A percentile compares a stretch with the other conserved stretches of the same genome.
Conservation (phyloP, 164 flowering plant genomes). For the Akebia trifoliata region DNA sequence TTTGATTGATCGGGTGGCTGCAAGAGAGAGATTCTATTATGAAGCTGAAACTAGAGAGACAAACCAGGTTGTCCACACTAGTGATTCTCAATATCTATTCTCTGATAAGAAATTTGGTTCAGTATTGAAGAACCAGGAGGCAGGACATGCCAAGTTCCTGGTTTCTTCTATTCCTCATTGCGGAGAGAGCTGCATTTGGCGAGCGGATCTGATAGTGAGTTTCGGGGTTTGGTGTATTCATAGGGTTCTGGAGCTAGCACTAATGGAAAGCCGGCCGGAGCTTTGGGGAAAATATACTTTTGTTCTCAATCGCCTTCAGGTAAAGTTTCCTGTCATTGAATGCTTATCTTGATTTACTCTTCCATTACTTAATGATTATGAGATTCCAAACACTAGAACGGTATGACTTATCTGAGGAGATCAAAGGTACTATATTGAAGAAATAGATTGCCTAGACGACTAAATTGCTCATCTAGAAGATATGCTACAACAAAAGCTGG, state of each 20-base stretch:
- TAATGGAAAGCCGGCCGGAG: slow-evolving; percentile 99
- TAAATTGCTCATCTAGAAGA: not conserved
- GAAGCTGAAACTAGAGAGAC: slow-evolving; percentile 63
- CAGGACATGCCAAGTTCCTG: slow-evolving; percentile 20
- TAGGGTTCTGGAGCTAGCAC: slow-evolving; percentile 77
- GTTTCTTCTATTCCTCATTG: slow-evolving; percentile 65
- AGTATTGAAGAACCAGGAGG: slow-evolving; percentile 37
- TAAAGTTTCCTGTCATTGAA: slow-evolving; percentile 22
- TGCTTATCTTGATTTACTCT: not conserved
- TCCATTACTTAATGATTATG: not conserved
- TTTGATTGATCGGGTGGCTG: slow-evolving; percentile 79
- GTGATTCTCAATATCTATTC: slow-evolving; percentile 34
- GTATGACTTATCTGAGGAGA: not conserved
- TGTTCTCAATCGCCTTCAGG: slow-evolving; percentile 97
- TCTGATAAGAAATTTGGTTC: slow-evolving; percentile 37
- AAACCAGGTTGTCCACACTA: slow-evolving; percentile 21
- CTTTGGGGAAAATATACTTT: slow-evolving; percentile 98
- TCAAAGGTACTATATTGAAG: not conserved
- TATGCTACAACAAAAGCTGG: not conserved
- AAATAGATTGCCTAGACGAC: not conserved
- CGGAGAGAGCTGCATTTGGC: slow-evolving; percentile 88
- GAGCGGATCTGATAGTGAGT: slow-evolving; percentile 61
- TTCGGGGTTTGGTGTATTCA: slow-evolving; percentile 98
- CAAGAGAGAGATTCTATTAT: slow-evolving; percentile 59
- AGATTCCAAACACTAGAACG: not conserved